Base-by-base conservation (phyloP, 805 yeast species). In the Candida golubevii region DNA sequence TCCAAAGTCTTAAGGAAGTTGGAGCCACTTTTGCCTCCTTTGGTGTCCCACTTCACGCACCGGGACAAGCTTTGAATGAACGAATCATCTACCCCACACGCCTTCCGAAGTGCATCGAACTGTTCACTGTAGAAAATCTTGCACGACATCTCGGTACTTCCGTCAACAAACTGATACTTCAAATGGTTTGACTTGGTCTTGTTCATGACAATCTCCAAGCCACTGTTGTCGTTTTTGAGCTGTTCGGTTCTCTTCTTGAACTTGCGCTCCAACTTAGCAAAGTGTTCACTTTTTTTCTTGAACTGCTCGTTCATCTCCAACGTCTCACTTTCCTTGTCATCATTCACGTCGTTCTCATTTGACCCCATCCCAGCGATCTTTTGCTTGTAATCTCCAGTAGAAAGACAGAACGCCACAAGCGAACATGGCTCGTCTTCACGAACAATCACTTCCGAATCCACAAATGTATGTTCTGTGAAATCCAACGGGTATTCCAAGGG, bases 351-450 rank as follows among this genome's bases (percentile, higher is more conserved):
- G 2, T 37, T 12, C 41, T 42, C 60, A 39, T 41, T 48, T 13
- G 43, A 43, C 33, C 54, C 62, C 58, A 70, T 65, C 26, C 65
- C 66, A 7, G 66, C 62, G 50, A 86, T 74, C 49, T 85, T 83
- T 45, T 79, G 81, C 39, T 76, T 72, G 58, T 93, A 91, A 62
- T 93, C 98, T 4, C 80, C 75, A 0, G 96, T 80, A 42, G 90
- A 85, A 48, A 93, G 67, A 60, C 98, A 91, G 57, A 93, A 90
- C 0, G 98, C 95, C 50, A 95, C 87, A 47, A 93, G 66, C 0
- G 98, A 90, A 55, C 95, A 85, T 8, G 98, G 99, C 60, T 93
- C 99, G 61, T 88, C 97, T 57, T 93, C 99, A 40, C 99, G 71
- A 8, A 93, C 91, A 46, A 93, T 83, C 15, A 93, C 96, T 61